Evolutionary conservation across 495 filamentous ascomycete genomes (phyloP).

Genomic region (Hypoxylon crocopeplum): DNA sequence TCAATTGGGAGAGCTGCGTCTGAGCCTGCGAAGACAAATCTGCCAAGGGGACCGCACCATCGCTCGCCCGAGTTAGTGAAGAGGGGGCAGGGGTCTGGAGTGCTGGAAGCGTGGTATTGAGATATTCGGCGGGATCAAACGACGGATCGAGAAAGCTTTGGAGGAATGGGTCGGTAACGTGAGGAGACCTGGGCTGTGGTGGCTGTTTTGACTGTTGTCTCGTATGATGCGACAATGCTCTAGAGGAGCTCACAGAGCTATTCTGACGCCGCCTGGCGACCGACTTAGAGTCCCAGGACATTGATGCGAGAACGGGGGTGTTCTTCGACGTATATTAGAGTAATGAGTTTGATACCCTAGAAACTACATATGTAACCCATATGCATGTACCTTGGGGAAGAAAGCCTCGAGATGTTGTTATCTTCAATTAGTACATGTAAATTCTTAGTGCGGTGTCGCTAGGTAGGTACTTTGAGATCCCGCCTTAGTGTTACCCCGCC

Average conservation of each 20-base stretch:
- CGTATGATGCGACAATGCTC: slow-evolving; percentile 29
- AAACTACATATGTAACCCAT: too few species aligned
- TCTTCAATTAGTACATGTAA: too few species aligned
- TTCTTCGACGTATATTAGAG: too few species aligned
- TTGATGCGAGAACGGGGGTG: slow-evolving; percentile 5
- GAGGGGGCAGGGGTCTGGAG: slow-evolving; percentile 52
- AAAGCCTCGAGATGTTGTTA: too few species aligned
- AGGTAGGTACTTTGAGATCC: neutral
- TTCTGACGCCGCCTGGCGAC: slow-evolving; percentile 45
- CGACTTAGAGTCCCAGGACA: slow-evolving; percentile 50
- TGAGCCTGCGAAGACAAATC: slow-evolving; percentile 84
- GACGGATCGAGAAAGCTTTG: slow-evolving; percentile 72
- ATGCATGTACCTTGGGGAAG: too few species aligned
- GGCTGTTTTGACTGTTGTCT: slow-evolving; percentile 40
- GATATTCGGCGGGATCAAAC: slow-evolving; percentile 82
- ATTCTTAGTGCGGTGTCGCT: too few species aligned
- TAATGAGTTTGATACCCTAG: too few species aligned
- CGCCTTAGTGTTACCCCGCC: too few species aligned
- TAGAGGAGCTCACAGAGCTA: slow-evolving; percentile 37
- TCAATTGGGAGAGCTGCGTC: slow-evolving; percentile 81
- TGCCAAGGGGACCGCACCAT: slow-evolving; percentile 67
- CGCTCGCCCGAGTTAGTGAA: slow-evolving; percentile 23
- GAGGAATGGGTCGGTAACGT: slow-evolving; percentile 66
- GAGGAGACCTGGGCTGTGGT: slow-evolving; percentile 55
- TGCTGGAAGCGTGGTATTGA: slow-evolving; percentile 76